These are phyloP conservation scores for Candida insectalens DNA, from an alignment of 805 yeast genomes.

Conservation along the genomic window DNA sequence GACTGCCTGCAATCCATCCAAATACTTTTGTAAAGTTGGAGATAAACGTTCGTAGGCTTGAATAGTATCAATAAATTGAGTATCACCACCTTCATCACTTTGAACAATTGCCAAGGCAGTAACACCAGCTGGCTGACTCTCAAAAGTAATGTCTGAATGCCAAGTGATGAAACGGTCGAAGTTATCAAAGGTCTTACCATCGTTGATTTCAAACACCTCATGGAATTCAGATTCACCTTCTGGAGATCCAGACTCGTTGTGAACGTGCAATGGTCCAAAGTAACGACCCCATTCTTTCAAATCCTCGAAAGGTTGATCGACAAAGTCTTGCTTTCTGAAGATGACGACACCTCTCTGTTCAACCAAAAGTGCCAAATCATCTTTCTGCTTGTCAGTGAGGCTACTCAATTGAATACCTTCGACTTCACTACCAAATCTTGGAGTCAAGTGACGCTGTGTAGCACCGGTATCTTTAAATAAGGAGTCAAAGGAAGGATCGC, in stretches of 20 bases:
- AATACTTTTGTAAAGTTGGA: slow-evolving; percentile 47
- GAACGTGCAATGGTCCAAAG: slow-evolving; percentile 66
- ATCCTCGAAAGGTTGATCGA: slow-evolving; percentile 40
- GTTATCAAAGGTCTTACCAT: slow-evolving; percentile 24
- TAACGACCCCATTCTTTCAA: slow-evolving; percentile 44
- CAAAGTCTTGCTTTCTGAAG: slow-evolving; percentile 59
- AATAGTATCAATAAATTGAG: slow-evolving; percentile 61
- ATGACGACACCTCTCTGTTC: slow-evolving; percentile 63
- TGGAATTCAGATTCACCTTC: slow-evolving; percentile 50
- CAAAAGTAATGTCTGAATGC: slow-evolving; percentile 74
- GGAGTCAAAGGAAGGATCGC: slow-evolving; percentile 42
- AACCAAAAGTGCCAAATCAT: slow-evolving; percentile 58
- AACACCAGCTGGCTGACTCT: slow-evolving; percentile 60
- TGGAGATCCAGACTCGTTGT: slow-evolving; percentile 70
- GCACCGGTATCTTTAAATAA: slow-evolving; percentile 28
- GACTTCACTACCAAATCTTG: slow-evolving; percentile 62
- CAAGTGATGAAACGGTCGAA: slow-evolving; percentile 34
- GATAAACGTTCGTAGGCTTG: slow-evolving; percentile 70
- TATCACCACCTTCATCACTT: slow-evolving; percentile 57
- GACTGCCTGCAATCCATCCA: slow-evolving; percentile 53
- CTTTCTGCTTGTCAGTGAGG: slow-evolving; percentile 43
- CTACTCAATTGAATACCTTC: slow-evolving; percentile 48
- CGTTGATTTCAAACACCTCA: slow-evolving; percentile 44
- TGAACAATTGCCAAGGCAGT: slow-evolving; percentile 61
- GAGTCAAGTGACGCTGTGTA: slow-evolving; percentile 38